phyloP scores from a whole-genome alignment of 495 filamentous ascomycete species.

The Annulohypoxylon maeteangense region DNA sequence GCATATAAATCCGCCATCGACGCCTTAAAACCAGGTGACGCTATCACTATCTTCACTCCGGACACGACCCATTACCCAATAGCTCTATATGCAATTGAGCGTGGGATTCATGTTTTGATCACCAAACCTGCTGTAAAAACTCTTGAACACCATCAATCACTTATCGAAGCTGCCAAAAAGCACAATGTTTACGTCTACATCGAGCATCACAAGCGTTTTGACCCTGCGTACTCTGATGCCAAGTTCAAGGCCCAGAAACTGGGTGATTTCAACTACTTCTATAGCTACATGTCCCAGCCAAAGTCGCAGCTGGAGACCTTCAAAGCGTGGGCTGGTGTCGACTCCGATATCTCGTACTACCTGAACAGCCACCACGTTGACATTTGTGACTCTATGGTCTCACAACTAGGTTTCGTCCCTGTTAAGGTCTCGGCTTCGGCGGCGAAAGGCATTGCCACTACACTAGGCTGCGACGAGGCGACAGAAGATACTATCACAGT shows the following conservation, averaged over 20 bases:
- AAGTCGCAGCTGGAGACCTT: slow-evolving; percentile 94
- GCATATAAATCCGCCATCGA: slow-evolving; percentile 93
- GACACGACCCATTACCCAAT: slow-evolving; percentile 96
- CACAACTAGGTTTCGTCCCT: slow-evolving; percentile 72
- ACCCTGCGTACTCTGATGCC: slow-evolving; percentile 91
- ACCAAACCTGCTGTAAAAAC: slow-evolving; percentile 95
- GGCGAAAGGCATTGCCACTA: slow-evolving; percentile 72
- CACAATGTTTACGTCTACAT: slow-evolving; percentile 89
- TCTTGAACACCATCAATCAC: slow-evolving; percentile 78
- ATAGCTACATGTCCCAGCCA: slow-evolving; percentile 95
- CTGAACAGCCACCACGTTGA: slow-evolving; percentile 95
- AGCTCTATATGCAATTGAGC: slow-evolving; percentile 89
- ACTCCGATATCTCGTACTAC: slow-evolving; percentile 94
- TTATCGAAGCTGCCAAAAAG: slow-evolving; percentile 76
- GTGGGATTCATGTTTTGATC: slow-evolving; percentile 87
- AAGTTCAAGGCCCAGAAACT: slow-evolving; percentile 75
- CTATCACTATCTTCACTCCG: slow-evolving; percentile 96
- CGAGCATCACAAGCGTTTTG: slow-evolving; percentile 96
- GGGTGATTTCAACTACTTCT: slow-evolving; percentile 98
- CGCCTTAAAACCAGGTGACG: slow-evolving; percentile 80
- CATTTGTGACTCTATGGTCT: slow-evolving; percentile 89
- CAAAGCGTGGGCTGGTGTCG: slow-evolving; percentile 92
- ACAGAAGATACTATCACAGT: slow-evolving; percentile 96
- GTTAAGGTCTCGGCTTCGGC: slow-evolving; percentile 82
- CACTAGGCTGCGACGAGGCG: slow-evolving; percentile 78